Evolutionary conservation across 2,329 filamentous ascomycete species (phyloP).

Genomic region (Colletotrichum nymphaeae): DNA sequence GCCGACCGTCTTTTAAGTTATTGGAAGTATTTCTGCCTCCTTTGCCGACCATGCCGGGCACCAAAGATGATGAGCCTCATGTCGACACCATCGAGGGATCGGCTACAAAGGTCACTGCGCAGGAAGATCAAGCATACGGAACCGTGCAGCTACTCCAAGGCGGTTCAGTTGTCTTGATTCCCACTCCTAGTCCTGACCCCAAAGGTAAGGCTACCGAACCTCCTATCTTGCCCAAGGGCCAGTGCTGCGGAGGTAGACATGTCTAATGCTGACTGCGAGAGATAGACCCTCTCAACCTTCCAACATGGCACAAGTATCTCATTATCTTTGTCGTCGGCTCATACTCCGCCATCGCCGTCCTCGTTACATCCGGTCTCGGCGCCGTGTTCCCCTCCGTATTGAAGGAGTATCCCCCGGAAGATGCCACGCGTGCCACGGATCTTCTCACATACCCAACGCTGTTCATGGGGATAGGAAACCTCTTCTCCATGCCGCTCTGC

Average conservation of each 20-base stretch:
- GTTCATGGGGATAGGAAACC: slow-evolving; percentile 43
- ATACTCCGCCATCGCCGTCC: slow-evolving; percentile 33
- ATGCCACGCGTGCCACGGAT: slow-evolving; percentile 33
- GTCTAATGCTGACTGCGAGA: neutral
- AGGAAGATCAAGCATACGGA: neutral
- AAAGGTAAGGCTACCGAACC: slow-evolving; percentile 28
- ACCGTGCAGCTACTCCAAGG: slow-evolving; percentile 19
- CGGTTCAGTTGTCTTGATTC: slow-evolving; percentile 38
- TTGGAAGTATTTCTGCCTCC: neutral
- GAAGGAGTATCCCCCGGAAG: slow-evolving; percentile 30
- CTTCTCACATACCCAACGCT: slow-evolving; percentile 47
- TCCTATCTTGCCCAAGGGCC: neutral
- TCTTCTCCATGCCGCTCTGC: slow-evolving; percentile 47
- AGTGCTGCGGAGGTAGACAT: too few relatives aligned
- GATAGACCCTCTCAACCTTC: slow-evolving; percentile 42
- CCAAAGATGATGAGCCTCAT: slow-evolving; percentile 1
- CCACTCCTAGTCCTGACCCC: slow-evolving; percentile 39
- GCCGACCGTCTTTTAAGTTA: neutral
- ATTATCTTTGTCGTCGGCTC: slow-evolving; percentile 38
- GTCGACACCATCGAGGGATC: neutral
- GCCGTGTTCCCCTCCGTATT: slow-evolving; percentile 35
- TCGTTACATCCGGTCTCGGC: slow-evolving; percentile 36
- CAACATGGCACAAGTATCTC: slow-evolving; percentile 39
- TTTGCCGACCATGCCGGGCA: neutral
- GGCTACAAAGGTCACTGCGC: neutral